These are phyloP conservation scores for Magnaporthiopsis rhizophila DNA, from an alignment of 2,329 filamentous ascomycete genomes.

Conservation along the genomic window DNA sequence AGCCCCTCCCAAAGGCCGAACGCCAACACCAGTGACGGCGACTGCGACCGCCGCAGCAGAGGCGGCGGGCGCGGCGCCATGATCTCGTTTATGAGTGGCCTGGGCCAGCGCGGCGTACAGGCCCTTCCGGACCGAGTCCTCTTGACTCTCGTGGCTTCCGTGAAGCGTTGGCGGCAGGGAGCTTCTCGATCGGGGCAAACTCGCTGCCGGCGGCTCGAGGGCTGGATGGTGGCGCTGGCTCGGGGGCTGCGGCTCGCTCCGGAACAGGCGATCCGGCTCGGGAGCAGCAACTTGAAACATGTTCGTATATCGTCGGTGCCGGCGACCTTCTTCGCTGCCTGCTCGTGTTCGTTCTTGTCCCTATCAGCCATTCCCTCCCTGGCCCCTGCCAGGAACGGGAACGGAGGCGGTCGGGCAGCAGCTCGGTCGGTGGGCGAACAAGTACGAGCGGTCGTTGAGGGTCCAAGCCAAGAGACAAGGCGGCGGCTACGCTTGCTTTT, in stretches of 20 bases:
- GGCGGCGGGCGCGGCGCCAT: background rate
- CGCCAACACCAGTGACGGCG: too few species aligned
- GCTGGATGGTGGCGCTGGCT: background rate
- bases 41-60: background rate
- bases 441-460: background rate
- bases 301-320: background rate
- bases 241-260: background rate
- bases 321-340: background rate
- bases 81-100: background rate
- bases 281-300: background rate
- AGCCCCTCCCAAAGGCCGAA: background rate
- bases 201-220: background rate
- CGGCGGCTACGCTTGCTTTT: background rate
- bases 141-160: slow-evolving; percentile 12
- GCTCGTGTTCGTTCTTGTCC: background rate
- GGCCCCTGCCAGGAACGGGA: background rate
- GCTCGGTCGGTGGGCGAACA: background rate
- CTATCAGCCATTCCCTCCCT: background rate
- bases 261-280: background rate
- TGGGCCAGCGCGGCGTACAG: slow-evolving; percentile 10
- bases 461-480: background rate
- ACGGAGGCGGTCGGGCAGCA: background rate
- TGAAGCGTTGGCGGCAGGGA: slow-evolving; percentile 12
- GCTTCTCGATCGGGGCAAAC: slow-evolving; percentile 4
- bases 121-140: slow-evolving; percentile 13